Base-by-base conservation (phyloP, 2,329 filamentous ascomycete species). In the Stenocarpella maydis region DNA sequence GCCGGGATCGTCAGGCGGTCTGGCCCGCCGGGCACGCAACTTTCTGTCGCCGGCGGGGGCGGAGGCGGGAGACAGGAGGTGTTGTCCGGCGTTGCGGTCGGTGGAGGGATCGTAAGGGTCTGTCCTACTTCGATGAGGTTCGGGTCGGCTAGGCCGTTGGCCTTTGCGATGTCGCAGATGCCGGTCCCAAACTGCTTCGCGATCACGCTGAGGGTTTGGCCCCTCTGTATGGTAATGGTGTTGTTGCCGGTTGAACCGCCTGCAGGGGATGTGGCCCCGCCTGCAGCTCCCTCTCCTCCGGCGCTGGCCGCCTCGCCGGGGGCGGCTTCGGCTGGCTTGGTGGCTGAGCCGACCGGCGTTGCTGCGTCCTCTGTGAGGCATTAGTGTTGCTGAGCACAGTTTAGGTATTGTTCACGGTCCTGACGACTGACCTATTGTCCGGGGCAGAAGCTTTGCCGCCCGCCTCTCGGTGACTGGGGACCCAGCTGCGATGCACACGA, bases 121-220 rank as follows among this genome's bases (percentile, higher is more conserved):
- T 68, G 66, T 4, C 66, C 66, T 4, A 34, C 14, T 10, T 28
- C 24, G 26, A 68, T 15, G 4, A 53, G 17, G 55, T 68, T 68
- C 8, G 66, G 66, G 47, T 64, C 37, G 17, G 55, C 37, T 24
- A 68, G 24, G 47, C n/a, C n/a, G 55, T 49, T 68, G 37, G 66
- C 66, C 15, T 64, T 68, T 5, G 55, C 66, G 39, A 68, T 68
- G 55, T 68, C 66, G 26, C 66, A 68, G 21, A 68, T 68, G 6
- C 66, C 66, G 7, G 60, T 61, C 12, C 66, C 66, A 37, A 68
- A 68, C 3, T 68, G 54, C 24, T 60, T 17, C 21, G 45, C 47
- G 26, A 68, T 17, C 8, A 21, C 31, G 55, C 66, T 17, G 43
- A 68, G 66, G 8, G 66, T 64, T 14, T 68, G 55, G 19, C 66